phyloP scores from a whole-genome alignment of 192 early-diverging fungal genomes.

The Mortierella claussenii region DNA sequence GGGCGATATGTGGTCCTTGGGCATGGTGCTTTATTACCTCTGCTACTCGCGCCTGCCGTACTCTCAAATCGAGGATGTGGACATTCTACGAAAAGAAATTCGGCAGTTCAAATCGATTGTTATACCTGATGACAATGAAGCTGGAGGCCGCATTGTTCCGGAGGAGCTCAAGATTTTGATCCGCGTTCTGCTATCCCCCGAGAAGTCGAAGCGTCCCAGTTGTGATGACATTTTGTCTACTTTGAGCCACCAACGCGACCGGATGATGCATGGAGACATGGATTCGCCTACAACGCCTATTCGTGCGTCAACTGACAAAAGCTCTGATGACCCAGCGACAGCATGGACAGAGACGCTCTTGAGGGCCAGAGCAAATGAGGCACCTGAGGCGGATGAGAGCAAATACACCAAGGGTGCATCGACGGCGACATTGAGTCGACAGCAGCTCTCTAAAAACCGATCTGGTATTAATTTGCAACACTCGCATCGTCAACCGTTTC shows the following conservation, averaged over 20 bases:
- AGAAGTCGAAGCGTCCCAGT: constrained; percentile 67
- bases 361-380: not conserved
- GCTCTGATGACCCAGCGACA: not conserved
- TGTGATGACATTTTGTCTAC: constrained; percentile 68
- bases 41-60: constrained; percentile 91
- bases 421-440: not conserved
- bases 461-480: not conserved
- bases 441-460: not conserved
- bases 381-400: not conserved
- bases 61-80: constrained; percentile 88
- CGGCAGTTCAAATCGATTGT: constrained; percentile 64
- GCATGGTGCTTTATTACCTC: constrained; percentile 92
- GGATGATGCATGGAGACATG: constrained; percentile 54
- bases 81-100: constrained; percentile 84
- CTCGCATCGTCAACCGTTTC: not conserved
- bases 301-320: not conserved
- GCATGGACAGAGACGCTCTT: not conserved
- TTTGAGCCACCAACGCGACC: constrained; percentile 36
- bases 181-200: constrained; percentile 58
- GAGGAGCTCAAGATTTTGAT: constrained; percentile 69
- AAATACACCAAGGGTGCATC: not conserved
- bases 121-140: constrained; percentile 24
- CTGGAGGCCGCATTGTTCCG: constrained; percentile 57
- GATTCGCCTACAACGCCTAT: constrained; percentile 21
- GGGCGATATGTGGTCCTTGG: constrained; percentile 96